These are phyloP conservation scores for Termitomyces heimii DNA, from an alignment of 768 basidiomycete species.

Conservation along the genomic window DNA sequence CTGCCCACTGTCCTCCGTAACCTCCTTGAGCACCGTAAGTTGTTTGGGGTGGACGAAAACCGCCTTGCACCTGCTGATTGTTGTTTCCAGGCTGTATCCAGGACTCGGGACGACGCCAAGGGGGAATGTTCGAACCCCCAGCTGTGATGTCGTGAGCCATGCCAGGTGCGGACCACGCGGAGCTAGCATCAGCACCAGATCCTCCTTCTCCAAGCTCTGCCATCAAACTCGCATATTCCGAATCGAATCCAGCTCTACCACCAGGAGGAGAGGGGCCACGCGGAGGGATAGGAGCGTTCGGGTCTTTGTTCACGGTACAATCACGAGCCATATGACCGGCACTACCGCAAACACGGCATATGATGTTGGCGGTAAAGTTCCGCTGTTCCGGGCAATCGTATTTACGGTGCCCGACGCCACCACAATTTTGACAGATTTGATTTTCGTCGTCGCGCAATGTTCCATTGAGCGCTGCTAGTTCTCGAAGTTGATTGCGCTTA, in stretches of 20 bases:
- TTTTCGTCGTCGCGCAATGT: constrained; percentile 99
- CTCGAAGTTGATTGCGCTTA: constrained; percentile 97
- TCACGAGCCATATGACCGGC: constrained; percentile 99
- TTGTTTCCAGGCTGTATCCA: constrained; percentile 60
- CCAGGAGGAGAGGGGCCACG: constrained; percentile 44
- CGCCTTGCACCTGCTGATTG: constrained; percentile 38
- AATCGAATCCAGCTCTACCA: constrained; percentile 83
- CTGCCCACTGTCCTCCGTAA: constrained; percentile 43
- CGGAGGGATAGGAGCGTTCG: constrained; percentile 52
- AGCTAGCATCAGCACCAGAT: constrained; percentile 43
- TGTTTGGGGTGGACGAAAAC: constrained; percentile 65
- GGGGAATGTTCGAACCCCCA: constrained; percentile 79
- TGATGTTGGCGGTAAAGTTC: constrained; percentile 99
- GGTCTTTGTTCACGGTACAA: constrained; percentile 90
- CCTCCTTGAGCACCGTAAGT: constrained; percentile 44
- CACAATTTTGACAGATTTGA: constrained; percentile 97
- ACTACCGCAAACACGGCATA: constrained; percentile 97
- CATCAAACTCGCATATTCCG: constrained; percentile 96
- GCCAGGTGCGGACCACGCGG: constrained; percentile 44
- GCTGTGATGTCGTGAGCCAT: constrained; percentile 62
- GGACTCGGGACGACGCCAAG: constrained; percentile 87
- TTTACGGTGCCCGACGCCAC: constrained; percentile 92
- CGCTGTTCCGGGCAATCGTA: constrained; percentile 98
- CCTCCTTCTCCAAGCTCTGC: constrained; percentile 92
- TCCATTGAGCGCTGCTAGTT: constrained; percentile 95